Percentiles rank a stretch among this genome's conserved stretches.
Conservation (phyloP, 2,329 filamentous ascomycete genomes). For the Colletotrichum ledebouriae region DNA sequence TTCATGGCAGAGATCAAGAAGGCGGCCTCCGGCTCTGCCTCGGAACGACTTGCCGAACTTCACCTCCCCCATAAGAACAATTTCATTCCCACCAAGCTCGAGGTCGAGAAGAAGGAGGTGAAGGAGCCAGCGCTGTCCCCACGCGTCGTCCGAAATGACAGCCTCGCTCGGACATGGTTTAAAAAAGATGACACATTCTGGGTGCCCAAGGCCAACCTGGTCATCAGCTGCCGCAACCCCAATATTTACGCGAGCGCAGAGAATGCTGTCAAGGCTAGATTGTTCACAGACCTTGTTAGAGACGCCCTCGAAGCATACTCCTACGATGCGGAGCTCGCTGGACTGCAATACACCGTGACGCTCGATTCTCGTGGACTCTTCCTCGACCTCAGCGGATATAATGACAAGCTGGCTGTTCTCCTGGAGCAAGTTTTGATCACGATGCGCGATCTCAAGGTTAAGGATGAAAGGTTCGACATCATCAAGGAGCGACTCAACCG, state of each 20-base stretch:
- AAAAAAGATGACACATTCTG: slow-evolving; percentile 99
- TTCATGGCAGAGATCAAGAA: slow-evolving; percentile 79
- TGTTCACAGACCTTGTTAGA: slow-evolving; percentile 88
- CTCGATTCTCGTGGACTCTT: slow-evolving; percentile 81
- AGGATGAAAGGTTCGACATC: slow-evolving; percentile 89
- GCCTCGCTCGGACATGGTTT: slow-evolving; percentile 87
- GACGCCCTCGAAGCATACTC: slow-evolving; percentile 94
- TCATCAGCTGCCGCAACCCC: slow-evolving; percentile 84
- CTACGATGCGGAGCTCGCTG: slow-evolving; percentile 95
- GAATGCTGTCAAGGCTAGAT: slow-evolving; percentile 80
- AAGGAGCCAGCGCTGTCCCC: slow-evolving; percentile 79
- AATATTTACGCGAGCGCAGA: slow-evolving; percentile 84
- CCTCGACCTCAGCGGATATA: slow-evolving; percentile 89
- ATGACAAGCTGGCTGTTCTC: slow-evolving; percentile 93
- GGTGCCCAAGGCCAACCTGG: slow-evolving; percentile 93
- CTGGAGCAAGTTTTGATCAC: slow-evolving; percentile 89
- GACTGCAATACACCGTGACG: slow-evolving; percentile 84
- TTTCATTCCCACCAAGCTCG: slow-evolving; percentile 92
- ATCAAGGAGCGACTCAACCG: slow-evolving; percentile 87
- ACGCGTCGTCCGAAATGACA: slow-evolving; percentile 87
- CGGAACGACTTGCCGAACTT: slow-evolving; percentile 75
- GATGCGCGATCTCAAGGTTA: slow-evolving; percentile 86
- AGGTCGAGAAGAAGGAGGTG: slow-evolving; percentile 96
- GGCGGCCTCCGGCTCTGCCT: slow-evolving; percentile 70
- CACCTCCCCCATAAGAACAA: slow-evolving; percentile 94